Evolutionary conservation across 2,329 filamentous ascomycete genomes (phyloP), one percentile per base, ranked within the genome.

Genomic region (Fusarium irregulare): DNA sequence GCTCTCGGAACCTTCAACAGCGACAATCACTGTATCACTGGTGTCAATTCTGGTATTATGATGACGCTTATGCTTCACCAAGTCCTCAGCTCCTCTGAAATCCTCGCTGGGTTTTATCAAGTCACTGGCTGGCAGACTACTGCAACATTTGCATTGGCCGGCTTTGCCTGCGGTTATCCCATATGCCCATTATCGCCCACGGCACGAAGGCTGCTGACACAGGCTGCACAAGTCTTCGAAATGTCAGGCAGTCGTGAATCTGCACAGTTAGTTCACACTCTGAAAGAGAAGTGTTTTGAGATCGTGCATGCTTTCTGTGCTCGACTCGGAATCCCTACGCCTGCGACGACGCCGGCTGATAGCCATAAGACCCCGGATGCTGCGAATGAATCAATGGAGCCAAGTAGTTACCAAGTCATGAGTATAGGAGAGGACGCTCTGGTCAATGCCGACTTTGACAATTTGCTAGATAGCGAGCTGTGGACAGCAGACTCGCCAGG

Each of bases 31-130:
- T 75, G 73, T 37, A 70, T 75, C 11, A 51, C 57, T 7, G 56
- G 58, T 32, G 72, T 71, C 6, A 71, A 76, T 37, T 74, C 76
- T 8, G 75, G 75, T 2, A 61, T 77, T 0, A 66, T 73, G 42
- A 62, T 76, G n/a, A 77, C 76, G 1, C 72, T 69, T 7, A 76
- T 78, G 27, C 57, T 77, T 20, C 63, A 77, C 42, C 75, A 78
- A 45, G 65, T 73, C 11, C 56, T 77, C 1, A 62, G 58, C 8
- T 70, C 76, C 41, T 76, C 75, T 0, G 75, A 72, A 23, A 68
- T 77, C 20, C 68, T 78, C 18, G 65, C 72, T 4, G 76, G 76
- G 1, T 78, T 76, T 70, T 70, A 70, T 12, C 75, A 78, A 47
- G 66, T 73, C 8, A 49, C 67, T 37, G 63, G 69, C 23, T 78